Evolutionary conservation across 768 basidiomycete species (phyloP).

Genomic region (Dentipellis fragilis): DNA sequence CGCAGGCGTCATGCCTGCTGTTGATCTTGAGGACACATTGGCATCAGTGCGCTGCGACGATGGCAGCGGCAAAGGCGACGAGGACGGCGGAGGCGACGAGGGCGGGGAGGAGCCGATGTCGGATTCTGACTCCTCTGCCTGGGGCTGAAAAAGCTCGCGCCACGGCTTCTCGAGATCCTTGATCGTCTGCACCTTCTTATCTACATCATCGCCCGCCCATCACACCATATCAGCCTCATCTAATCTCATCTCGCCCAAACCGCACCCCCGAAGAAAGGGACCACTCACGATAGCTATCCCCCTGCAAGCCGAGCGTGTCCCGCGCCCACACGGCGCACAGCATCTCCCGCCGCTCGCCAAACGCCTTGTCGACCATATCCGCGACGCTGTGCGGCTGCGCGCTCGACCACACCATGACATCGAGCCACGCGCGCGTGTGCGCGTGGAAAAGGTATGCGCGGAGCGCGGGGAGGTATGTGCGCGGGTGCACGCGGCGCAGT

Average conservation of each 20-base stretch:
- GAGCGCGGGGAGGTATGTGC: slow-evolving; percentile 61
- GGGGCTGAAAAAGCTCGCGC: slow-evolving; percentile 26
- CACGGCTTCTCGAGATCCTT: slow-evolving; percentile 71
- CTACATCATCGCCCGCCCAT: slow-evolving; percentile 8
- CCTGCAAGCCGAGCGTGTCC: slow-evolving; percentile 60
- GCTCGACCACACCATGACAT: slow-evolving; percentile 85
- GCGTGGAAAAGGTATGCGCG: slow-evolving; percentile 53
- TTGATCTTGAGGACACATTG: not conserved
- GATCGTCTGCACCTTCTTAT: slow-evolving; percentile 40
- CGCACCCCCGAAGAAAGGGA: not conserved
- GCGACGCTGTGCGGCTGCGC: slow-evolving; percentile 73
- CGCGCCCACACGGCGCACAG: slow-evolving; percentile 64
- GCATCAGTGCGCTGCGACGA: not conserved
- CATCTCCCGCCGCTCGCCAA: slow-evolving; percentile 36
- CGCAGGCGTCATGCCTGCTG: too few species aligned
- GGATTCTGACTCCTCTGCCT: slow-evolving; percentile 6
- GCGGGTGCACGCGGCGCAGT: slow-evolving; percentile 36
- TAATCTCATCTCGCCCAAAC: too few species aligned
- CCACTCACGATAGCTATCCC: slow-evolving; percentile 58
- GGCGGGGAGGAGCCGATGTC: slow-evolving; percentile 2
- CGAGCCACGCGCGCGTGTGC: slow-evolving; percentile 54
- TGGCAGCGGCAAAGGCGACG: not conserved
- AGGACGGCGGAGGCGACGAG: not conserved
- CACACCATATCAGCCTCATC: not conserved
- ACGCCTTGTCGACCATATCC: slow-evolving; percentile 62